Percentiles rank a stretch among this genome's conserved stretches.
These are phyloP conservation scores for Aspergillus ostianus DNA, from an alignment of 495 filamentous ascomycete genomes.

Conservation along the genomic window DNA sequence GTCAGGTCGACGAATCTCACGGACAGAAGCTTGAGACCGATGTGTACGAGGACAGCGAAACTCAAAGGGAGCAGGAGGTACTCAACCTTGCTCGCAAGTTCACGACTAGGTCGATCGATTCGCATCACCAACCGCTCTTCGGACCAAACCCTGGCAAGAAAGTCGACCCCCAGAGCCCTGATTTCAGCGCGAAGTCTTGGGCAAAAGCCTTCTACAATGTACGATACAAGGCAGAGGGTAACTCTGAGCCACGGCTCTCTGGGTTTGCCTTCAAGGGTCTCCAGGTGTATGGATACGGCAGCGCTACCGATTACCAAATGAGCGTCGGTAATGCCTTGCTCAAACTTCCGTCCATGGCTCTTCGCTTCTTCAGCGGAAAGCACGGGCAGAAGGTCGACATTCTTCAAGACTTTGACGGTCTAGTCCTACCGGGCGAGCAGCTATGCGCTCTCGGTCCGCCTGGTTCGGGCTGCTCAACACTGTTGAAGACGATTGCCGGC, in stretches of 20 bases:
- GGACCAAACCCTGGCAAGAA: neutral
- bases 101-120: neutral
- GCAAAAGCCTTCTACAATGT: neutral
- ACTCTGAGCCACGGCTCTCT: neutral
- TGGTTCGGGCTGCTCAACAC: constrained; percentile 66
- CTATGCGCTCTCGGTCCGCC: constrained; percentile 75
- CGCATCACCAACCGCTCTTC: neutral
- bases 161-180: constrained; percentile 27
- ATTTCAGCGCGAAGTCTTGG: constrained; percentile 33
- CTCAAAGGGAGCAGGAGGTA: neutral
- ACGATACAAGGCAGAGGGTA: neutral
- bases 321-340: constrained; percentile 65
- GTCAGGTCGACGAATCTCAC: neutral
- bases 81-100: neutral
- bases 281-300: constrained; percentile 67
- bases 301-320: constrained; percentile 74
- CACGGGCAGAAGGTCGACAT: constrained; percentile 58
- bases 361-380: constrained; percentile 35
- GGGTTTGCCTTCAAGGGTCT: constrained; percentile 50
- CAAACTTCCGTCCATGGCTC: constrained; percentile 44
- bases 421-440: constrained; percentile 72
- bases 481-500: constrained; percentile 67
- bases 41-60: neutral
- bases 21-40: neutral
- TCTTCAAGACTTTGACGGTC: constrained; percentile 64